Evolutionary conservation across 73 alveolate species (phyloP).

Genomic region (Paraurostyla sp.): DNA sequence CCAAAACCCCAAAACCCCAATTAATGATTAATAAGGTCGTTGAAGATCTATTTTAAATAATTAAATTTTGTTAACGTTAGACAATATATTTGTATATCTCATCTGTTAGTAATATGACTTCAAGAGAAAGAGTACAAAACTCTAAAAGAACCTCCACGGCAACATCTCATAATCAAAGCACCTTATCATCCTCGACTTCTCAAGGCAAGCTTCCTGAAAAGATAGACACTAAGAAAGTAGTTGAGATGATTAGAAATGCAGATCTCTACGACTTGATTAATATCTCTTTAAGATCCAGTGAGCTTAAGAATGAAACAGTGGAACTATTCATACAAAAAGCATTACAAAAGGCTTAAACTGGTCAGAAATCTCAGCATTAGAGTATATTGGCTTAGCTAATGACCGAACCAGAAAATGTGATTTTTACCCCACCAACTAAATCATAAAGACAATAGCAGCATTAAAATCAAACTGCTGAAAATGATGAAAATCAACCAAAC

Average conservation of each 20-base stretch:
- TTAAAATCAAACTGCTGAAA: not conserved
- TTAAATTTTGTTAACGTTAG: conserved; percentile 22
- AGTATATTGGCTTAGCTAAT: not conserved
- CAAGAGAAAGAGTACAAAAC: not conserved
- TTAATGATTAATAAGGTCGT: no score
- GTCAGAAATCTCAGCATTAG: not conserved
- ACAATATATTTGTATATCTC: not conserved
- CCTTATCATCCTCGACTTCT: no score
- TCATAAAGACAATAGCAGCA: not conserved
- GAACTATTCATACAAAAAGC: conserved; percentile 35
- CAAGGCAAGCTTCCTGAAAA: conserved; percentile 36
- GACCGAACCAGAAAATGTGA: not conserved
- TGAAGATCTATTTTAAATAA: no score
- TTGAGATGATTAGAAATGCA: conserved; percentile 55
- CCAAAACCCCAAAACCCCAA: not conserved
- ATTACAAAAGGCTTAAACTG: not conserved
- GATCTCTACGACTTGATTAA: conserved; percentile 41
- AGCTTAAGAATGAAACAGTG: conserved; percentile 25
- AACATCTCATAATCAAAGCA: no score
- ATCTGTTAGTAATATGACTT: not conserved
- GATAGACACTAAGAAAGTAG: conserved; percentile 17
- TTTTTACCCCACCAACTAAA: conserved; percentile 22
- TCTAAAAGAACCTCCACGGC: no score
- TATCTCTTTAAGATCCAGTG: conserved; percentile 30
- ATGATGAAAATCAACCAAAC: not conserved